Conservation (phyloP, 106 monocot species). For the Acanthochlamys bracteata region DNA sequence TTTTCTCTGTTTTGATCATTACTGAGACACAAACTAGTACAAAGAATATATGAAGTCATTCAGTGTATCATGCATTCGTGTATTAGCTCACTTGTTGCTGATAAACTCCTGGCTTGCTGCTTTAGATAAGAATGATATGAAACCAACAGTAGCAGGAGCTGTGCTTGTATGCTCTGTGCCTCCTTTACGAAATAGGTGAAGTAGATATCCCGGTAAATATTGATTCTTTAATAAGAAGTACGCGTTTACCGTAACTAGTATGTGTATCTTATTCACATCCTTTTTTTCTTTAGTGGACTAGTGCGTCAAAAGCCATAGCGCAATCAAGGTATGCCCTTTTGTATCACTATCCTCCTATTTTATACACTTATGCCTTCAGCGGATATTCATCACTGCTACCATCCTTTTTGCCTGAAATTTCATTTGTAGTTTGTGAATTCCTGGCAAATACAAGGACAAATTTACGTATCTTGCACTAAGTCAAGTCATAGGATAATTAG, state of each 20-base stretch:
- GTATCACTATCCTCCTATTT: neutral
- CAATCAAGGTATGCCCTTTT: slow-evolving; percentile 36
- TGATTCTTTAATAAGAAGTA: neutral
- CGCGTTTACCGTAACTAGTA: neutral
- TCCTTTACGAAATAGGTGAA: slow-evolving; percentile 76
- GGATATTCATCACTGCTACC: neutral
- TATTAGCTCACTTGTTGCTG: neutral
- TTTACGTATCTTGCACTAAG: too few species aligned
- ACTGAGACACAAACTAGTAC: neutral
- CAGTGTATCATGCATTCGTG: neutral
- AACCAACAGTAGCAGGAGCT: slow-evolving; percentile 54
- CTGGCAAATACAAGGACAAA: too few species aligned
- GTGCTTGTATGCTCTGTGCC: slow-evolving; percentile 75
- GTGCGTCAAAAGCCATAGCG: slow-evolving; percentile 47
- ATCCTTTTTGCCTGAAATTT: too few species aligned
- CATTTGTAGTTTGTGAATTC: too few species aligned
- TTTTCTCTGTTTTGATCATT: too few species aligned
- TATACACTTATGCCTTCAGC: neutral
- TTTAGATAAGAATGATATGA: slow-evolving; percentile 17
- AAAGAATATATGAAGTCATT: neutral
- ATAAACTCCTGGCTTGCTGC: neutral
- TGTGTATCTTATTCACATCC: neutral
- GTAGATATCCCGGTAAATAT: neutral
- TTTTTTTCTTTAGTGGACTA: slow-evolving; percentile 26
- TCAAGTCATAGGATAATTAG: too few species aligned